These are phyloP conservation scores for Moniliella sp. DNA, from an alignment of 1,284 basidiomycete genomes.

Conservation along the genomic window DNA sequence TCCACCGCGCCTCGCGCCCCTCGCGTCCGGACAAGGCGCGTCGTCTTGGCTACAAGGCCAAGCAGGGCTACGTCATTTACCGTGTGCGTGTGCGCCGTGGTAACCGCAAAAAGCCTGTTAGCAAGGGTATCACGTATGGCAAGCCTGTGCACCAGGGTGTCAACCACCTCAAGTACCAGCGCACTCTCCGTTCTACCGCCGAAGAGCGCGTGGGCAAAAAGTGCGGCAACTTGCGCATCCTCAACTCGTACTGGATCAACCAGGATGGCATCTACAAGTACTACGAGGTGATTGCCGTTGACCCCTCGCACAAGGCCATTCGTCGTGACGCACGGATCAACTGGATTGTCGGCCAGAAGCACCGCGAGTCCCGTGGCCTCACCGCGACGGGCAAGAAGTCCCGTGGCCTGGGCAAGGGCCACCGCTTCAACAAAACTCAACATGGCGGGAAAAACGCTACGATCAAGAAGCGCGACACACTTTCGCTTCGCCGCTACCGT, in stretches of 20 bases:
- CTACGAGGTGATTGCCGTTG: slow-evolving; percentile 95
- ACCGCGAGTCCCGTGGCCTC: slow-evolving; percentile 86
- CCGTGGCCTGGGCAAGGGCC: slow-evolving; percentile 61
- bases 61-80: slow-evolving; percentile 97
- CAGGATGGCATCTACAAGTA: slow-evolving; percentile 98
- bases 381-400: slow-evolving; percentile 77
- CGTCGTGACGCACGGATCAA: slow-evolving; percentile 85
- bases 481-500: slow-evolving; percentile 90
- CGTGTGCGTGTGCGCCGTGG: slow-evolving; percentile 89
- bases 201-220: slow-evolving; percentile 94
- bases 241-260: slow-evolving; percentile 95
- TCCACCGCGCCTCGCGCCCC: slow-evolving; percentile 88
- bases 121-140: slow-evolving; percentile 94
- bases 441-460: slow-evolving; percentile 50
- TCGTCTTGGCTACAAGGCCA: slow-evolving; percentile 94
- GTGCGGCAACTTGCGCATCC: slow-evolving; percentile 80
- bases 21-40: slow-evolving; percentile 98
- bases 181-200: slow-evolving; percentile 72
- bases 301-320: slow-evolving; percentile 75
- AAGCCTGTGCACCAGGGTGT: slow-evolving; percentile 99
- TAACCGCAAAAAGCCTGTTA: slow-evolving; percentile 95
- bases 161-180: slow-evolving; percentile 95
- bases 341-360: slow-evolving; percentile 99
- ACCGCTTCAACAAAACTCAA: slow-evolving; percentile 73
- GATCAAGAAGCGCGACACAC: slow-evolving; percentile 70